These are phyloP conservation scores for Spergularia azorica DNA, from an alignment of 179 eudicot genomes.

Conservation along the genomic window DNA sequence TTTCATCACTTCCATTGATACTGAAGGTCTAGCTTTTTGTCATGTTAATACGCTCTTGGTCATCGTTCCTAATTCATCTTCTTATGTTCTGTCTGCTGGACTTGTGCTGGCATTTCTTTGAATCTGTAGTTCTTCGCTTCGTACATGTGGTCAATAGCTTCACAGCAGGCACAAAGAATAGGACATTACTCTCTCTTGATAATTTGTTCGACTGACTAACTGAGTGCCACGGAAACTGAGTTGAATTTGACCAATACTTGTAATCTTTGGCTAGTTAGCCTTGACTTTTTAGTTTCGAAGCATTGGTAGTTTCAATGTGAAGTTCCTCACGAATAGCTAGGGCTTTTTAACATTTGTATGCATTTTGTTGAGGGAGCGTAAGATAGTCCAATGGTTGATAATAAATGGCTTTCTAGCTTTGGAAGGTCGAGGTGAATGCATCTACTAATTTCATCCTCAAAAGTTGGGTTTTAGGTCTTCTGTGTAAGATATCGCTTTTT, in stretches of 20 bases:
- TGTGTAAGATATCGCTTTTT: too few species aligned
- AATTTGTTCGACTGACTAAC: not conserved
- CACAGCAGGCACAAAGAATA: not conserved
- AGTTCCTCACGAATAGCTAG: too few species aligned
- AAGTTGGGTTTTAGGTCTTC: too few species aligned
- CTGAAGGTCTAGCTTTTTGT: conserved; percentile 59
- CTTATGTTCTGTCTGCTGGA: not conserved
- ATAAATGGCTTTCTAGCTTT: too few species aligned
- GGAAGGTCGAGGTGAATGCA: too few species aligned
- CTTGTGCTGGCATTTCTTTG: not conserved
- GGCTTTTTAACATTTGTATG: too few species aligned
- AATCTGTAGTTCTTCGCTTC: not conserved
- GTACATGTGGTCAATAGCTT: not conserved
- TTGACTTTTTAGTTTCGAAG: not conserved
- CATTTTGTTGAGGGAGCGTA: too few species aligned
- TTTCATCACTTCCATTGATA: conserved; percentile 79
- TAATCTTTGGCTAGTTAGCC: not conserved
- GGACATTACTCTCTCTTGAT: not conserved
- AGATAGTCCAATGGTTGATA: too few species aligned
- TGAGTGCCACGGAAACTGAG: not conserved
- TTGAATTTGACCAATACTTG: not conserved
- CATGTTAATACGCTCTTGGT: not conserved
- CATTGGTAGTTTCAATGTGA: too few species aligned
- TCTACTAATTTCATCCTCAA: too few species aligned
- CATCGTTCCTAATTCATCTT: not conserved